These are phyloP conservation scores for Vishniacozyma victoriae DNA, from an alignment of 768 basidiomycete genomes.

Conservation along the genomic window DNA sequence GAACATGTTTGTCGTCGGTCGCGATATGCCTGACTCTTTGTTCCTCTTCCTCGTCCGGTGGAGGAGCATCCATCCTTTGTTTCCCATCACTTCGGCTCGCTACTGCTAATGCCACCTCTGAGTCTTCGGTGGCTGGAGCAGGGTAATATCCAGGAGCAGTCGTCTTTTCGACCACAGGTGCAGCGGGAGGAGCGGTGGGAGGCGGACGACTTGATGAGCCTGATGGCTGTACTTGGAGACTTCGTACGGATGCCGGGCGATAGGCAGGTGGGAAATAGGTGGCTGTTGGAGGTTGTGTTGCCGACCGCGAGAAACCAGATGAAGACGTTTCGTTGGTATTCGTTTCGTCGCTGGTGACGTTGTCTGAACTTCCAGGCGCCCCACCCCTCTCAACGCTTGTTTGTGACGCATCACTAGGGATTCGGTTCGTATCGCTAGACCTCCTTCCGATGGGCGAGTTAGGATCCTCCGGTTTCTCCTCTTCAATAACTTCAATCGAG, in stretches of 20 bases:
- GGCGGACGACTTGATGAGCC: no score
- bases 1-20: slow-evolving; percentile 43
- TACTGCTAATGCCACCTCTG: slow-evolving; percentile 38
- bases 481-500: background rate
- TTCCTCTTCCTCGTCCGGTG: slow-evolving; percentile 9
- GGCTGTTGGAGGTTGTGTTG: background rate
- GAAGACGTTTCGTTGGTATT: no score
- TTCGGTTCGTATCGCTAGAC: background rate
- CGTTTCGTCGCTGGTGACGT: no score
- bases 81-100: slow-evolving; percentile 31
- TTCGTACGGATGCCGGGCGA: slow-evolving; percentile 36
- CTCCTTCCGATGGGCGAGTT: background rate
- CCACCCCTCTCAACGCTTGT: background rate
- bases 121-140: slow-evolving; percentile 41
- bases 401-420: background rate
- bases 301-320: no score
- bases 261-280: slow-evolving; percentile 40
- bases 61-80: background rate
- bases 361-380: no score
- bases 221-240: no score
- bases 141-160: slow-evolving; percentile 42
- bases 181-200: background rate
- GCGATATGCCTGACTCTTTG: slow-evolving; percentile 33
- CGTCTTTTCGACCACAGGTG: slow-evolving; percentile 18
- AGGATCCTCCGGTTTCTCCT: background rate